Percentiles rank a stretch among this genome's conserved stretches.
Conservation (phyloP, 148 eudicot species). For the Nyssa sinensis region DNA sequence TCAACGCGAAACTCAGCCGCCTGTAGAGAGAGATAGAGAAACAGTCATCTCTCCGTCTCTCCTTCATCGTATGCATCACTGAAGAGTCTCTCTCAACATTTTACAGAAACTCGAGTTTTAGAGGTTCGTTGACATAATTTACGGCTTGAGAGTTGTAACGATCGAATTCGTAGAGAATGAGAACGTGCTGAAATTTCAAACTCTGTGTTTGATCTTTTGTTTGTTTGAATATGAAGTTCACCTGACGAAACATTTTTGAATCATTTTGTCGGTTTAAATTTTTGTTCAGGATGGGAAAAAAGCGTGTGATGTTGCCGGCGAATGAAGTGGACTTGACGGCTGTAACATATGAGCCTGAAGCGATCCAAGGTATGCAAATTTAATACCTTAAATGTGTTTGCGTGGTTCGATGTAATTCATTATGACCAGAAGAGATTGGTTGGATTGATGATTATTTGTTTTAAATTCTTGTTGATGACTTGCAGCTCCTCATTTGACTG, state of each 20-base stretch:
- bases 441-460: background rate
- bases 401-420: background rate
- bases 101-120: background rate
- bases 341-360: conserved; percentile 60
- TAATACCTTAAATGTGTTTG: background rate
- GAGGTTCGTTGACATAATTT: too few relatives aligned
- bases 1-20: background rate
- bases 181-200: background rate
- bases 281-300: conserved; percentile 67
- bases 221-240: background rate
- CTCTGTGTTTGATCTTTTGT: background rate
- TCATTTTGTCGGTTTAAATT: background rate
- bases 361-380: conserved; percentile 44
- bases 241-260: background rate
- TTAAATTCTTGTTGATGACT: conserved; percentile 15
- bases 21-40: too few relatives aligned
- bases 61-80: background rate
- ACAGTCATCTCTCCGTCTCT: background rate
- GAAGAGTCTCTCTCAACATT: background rate
- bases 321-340: conserved; percentile 64
- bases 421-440: background rate
- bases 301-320: conserved; percentile 68
- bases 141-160: background rate
- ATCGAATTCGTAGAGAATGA: background rate
- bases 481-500: conserved; percentile 92